These are phyloP conservation scores for Drechmeria coniospora DNA, from an alignment of 2,329 filamentous ascomycete genomes.

Conservation along the genomic window DNA sequence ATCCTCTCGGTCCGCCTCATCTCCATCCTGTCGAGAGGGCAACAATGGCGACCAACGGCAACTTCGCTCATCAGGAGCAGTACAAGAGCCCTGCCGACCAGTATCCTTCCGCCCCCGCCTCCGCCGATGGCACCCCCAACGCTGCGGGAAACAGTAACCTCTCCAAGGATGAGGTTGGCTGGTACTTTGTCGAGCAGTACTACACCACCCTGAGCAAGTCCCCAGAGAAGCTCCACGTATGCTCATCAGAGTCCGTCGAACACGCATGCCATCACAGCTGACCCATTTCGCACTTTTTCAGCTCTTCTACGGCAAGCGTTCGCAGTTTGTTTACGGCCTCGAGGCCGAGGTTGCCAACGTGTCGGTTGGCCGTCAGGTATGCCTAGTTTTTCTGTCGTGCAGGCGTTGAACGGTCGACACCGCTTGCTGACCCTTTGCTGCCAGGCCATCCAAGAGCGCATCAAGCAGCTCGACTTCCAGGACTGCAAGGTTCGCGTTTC, in stretches of 20 bases:
- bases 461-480: conserved; percentile 84
- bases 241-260: conserved; percentile 8
- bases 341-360: conserved; percentile 83
- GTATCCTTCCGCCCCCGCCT: conserved; percentile 18
- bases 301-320: conserved; percentile 93
- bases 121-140: conserved; percentile 18
- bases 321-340: conserved; percentile 82
- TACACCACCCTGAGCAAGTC: conserved; percentile 93
- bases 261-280: neutral
- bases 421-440: conserved; percentile 4
- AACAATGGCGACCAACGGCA: conserved; percentile 44
- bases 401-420: neutral
- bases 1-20: neutral
- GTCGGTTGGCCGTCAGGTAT: conserved; percentile 71
- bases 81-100: conserved; percentile 23
- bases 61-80: conserved; percentile 29
- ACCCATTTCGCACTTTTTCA: conserved; percentile 14
- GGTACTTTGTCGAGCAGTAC: conserved; percentile 99
- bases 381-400: conserved; percentile 2
- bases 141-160: conserved; percentile 29
- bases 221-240: conserved; percentile 78
- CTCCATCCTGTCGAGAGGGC: conserved; percentile 3
- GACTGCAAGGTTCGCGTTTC: conserved; percentile 97
- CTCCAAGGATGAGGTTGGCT: conserved; percentile 88
- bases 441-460: conserved; percentile 84